Percentiles rank a stretch among this genome's conserved stretches.
phyloP scores from a whole-genome alignment of 2,329 filamentous ascomycete genomes.

The Cladosporium austrohemisphaericum region DNA sequence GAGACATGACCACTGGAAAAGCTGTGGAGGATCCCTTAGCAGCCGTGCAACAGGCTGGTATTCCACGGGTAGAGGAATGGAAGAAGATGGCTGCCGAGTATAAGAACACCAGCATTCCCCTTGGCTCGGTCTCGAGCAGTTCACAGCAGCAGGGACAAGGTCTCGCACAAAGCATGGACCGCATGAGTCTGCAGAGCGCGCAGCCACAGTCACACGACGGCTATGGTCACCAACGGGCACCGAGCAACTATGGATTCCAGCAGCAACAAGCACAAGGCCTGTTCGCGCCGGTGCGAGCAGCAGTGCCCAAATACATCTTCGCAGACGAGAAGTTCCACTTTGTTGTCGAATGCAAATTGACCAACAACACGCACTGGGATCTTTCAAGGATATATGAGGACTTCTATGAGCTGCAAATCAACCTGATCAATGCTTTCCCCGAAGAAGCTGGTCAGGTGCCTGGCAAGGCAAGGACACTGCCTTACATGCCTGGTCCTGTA shows the following conservation, averaged over 20 bases:
- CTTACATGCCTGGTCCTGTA: slow-evolving; percentile 97
- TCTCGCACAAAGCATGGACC: slow-evolving; percentile 59
- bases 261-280: slow-evolving; percentile 44
- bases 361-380: slow-evolving; percentile 90
- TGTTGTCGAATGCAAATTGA: slow-evolving; percentile 84
- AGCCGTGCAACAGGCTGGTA: slow-evolving; percentile 81
- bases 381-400: slow-evolving; percentile 94
- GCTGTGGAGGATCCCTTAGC: slow-evolving; percentile 78
- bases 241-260: slow-evolving; percentile 34
- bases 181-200: slow-evolving; percentile 62
- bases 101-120: slow-evolving; percentile 96
- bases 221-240: slow-evolving; percentile 29
- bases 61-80: slow-evolving; percentile 96
- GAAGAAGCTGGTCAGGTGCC: slow-evolving; percentile 86
- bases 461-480: slow-evolving; percentile 69
- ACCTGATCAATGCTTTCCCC: slow-evolving; percentile 84
- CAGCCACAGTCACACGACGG: slow-evolving; percentile 19
- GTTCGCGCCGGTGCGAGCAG: slow-evolving; percentile 74
- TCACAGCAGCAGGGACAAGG: slow-evolving; percentile 26
- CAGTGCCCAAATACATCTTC: slow-evolving; percentile 89
- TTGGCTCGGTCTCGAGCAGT: slow-evolving; percentile 68
- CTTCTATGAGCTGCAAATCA: slow-evolving; percentile 98
- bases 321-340: slow-evolving; percentile 99
- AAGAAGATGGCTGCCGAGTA: slow-evolving; percentile 99
- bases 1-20: slow-evolving; percentile 85